A percentile compares a stretch with the other conserved stretches of the same genome.
These are phyloP conservation scores for Galeopsis tetrahit DNA, from an alignment of 257 asterid genomes.

Conservation along the genomic window DNA sequence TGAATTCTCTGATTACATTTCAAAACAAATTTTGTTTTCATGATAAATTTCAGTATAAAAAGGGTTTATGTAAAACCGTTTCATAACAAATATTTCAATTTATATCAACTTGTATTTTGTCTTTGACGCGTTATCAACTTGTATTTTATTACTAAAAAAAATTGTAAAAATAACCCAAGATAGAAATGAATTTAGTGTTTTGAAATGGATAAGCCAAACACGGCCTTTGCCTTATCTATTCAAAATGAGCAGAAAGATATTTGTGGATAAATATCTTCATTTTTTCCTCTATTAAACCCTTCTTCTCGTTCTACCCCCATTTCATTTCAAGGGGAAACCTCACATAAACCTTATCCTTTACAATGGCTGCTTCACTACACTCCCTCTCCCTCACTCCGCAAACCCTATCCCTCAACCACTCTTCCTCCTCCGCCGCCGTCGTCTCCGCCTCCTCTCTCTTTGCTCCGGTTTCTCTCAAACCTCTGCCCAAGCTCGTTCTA, in stretches of 20 bases:
- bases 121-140: not conserved
- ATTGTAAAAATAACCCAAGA: too few relatives aligned
- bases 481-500: slow-evolving; percentile 38
- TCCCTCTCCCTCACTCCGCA: slow-evolving; percentile 64
- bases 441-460: slow-evolving; percentile 39
- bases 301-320: not conserved
- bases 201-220: slow-evolving; percentile 20
- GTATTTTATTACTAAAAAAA: not conserved
- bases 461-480: slow-evolving; percentile 46
- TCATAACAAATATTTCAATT: too few relatives aligned
- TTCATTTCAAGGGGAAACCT: not conserved
- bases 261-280: not conserved
- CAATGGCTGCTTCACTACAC: slow-evolving; percentile 73
- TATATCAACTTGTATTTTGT: not conserved
- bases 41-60: too few relatives aligned
- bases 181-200: not conserved
- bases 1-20: not conserved
- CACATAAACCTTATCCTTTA: slow-evolving; percentile 43
- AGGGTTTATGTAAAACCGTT: too few relatives aligned
- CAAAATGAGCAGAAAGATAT: slow-evolving; percentile 27
- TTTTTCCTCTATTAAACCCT: not conserved
- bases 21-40: too few relatives aligned
- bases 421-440: slow-evolving; percentile 39
- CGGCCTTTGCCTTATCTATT: not conserved
- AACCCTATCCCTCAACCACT: slow-evolving; percentile 47